phyloP scores from a whole-genome alignment of 2,329 filamentous ascomycete genomes.

The Colletotrichum graminicola region DNA sequence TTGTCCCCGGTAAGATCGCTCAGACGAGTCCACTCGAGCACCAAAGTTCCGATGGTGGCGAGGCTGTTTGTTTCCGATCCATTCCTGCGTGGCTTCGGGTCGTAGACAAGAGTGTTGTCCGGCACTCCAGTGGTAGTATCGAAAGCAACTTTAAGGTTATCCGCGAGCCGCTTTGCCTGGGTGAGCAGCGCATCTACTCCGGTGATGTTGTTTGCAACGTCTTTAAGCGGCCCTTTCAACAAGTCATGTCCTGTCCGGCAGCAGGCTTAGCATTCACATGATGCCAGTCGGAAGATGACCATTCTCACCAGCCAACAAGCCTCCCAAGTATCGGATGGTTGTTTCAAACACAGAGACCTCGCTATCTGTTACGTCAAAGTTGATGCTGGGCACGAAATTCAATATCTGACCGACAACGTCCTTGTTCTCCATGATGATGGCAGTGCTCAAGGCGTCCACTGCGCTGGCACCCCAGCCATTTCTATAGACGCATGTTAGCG shows the following conservation, averaged over 20 bases:
- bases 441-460: conserved; percentile 84
- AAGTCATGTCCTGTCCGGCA: conserved; percentile 73
- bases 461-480: conserved; percentile 89
- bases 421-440: conserved; percentile 79
- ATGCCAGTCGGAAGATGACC: neutral
- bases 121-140: conserved; percentile 82
- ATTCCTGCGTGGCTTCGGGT: conserved; percentile 61
- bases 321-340: conserved; percentile 88
- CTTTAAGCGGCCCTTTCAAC: conserved; percentile 73
- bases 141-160: conserved; percentile 82
- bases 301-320: conserved; percentile 76
- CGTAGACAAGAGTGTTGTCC: conserved; percentile 74
- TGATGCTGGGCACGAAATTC: conserved; percentile 75
- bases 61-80: conserved; percentile 74
- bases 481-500: conserved; percentile 56
- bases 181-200: conserved; percentile 71
- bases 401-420: conserved; percentile 79
- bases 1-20: conserved; percentile 78
- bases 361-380: conserved; percentile 73
- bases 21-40: conserved; percentile 87
- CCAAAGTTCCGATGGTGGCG: conserved; percentile 81
- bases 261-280: neutral
- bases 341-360: conserved; percentile 87
- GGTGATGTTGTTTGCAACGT: conserved; percentile 57
- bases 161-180: conserved; percentile 77